These are phyloP conservation scores for Fusarium palustre DNA, from an alignment of 2,329 filamentous ascomycete genomes.

Conservation along the genomic window DNA sequence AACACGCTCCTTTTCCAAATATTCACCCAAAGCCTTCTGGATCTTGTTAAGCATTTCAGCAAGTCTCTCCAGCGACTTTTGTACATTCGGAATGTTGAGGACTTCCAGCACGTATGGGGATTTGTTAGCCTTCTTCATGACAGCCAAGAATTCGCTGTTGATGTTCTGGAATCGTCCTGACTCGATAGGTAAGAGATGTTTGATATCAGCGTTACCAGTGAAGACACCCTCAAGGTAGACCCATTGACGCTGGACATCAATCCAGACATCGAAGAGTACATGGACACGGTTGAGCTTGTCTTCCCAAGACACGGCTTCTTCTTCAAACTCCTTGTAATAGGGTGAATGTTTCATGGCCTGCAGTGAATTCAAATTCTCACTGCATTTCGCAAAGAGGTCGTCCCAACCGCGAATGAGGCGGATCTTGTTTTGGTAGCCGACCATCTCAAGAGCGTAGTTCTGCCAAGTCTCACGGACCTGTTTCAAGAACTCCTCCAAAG, in stretches of 20 bases:
- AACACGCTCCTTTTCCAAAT: slow-evolving; percentile 95
- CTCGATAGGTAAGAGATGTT: slow-evolving; percentile 95
- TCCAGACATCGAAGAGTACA: slow-evolving; percentile 99
- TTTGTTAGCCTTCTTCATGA: slow-evolving; percentile 99
- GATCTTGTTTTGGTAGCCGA: slow-evolving; percentile 98
- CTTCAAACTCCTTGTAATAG: slow-evolving; percentile 99
- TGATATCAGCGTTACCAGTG: slow-evolving; percentile 98
- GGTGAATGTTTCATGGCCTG: slow-evolving; percentile 99
- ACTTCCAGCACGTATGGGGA: slow-evolving; percentile 96
- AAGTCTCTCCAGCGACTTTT: slow-evolving; percentile 93
- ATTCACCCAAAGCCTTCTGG: slow-evolving; percentile 97
- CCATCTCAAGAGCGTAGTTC: slow-evolving; percentile 91
- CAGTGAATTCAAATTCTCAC: slow-evolving; percentile 95
- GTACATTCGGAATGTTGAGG: slow-evolving; percentile 92
- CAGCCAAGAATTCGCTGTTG: slow-evolving; percentile 98
- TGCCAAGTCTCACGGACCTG: slow-evolving; percentile 98
- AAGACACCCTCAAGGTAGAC: slow-evolving; percentile 99
- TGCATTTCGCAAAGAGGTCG: slow-evolving; percentile 97
- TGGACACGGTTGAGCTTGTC: slow-evolving; percentile 98
- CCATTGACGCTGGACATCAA: slow-evolving; percentile 99
- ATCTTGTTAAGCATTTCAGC: slow-evolving; percentile 99
- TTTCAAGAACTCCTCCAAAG: slow-evolving; percentile 95
- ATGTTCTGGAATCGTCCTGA: slow-evolving; percentile 98
- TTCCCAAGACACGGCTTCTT: slow-evolving; percentile 96
- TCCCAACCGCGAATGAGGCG: slow-evolving; percentile 98